A percentile compares a stretch with the other conserved stretches of the same genome.
Evolutionary conservation across 192 early-diverging fungal genomes (phyloP).

Genomic region (Mortierella antarctica): DNA sequence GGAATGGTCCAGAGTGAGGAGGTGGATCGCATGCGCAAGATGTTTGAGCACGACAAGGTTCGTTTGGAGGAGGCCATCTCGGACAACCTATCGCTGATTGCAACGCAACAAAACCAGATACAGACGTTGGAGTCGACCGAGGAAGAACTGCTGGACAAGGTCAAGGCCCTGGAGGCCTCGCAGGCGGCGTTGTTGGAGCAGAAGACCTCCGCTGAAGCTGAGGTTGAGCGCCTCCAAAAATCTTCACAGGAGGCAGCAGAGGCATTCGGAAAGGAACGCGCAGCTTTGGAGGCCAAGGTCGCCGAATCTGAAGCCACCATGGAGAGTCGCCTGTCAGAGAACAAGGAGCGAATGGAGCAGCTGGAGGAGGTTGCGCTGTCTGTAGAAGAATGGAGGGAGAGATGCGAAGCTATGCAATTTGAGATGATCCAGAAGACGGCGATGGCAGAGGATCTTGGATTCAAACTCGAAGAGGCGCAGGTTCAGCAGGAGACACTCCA

Average conservation of each 20-base stretch:
- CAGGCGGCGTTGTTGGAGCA: conserved; percentile 8
- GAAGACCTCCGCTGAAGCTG: conserved; percentile 18
- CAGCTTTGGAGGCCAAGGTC: conserved; percentile 18
- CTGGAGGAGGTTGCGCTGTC: conserved; percentile 39
- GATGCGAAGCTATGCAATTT: conserved; percentile 55
- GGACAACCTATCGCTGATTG: conserved; percentile 52
- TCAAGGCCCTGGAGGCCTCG: conserved; percentile 27
- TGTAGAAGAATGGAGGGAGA: conserved; percentile 53
- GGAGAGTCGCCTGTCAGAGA: conserved; percentile 27
- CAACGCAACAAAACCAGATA: conserved; percentile 53
- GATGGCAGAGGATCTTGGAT: conserved; percentile 44
- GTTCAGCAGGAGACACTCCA: conserved; percentile 37
- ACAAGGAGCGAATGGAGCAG: conserved; percentile 38
- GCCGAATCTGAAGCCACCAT: conserved; percentile 8
- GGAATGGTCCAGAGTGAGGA: conserved; percentile 59
- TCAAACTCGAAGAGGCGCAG: conserved; percentile 44
- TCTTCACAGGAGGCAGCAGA: conserved; percentile 5
- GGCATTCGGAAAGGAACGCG: conserved; percentile 14
- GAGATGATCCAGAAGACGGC: conserved; percentile 55
- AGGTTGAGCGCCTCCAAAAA: conserved; percentile 3
- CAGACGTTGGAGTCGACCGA: conserved; percentile 55
- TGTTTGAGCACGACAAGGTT: conserved; percentile 64
- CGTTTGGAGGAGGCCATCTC: conserved; percentile 52
- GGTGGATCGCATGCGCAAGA: conserved; percentile 60
- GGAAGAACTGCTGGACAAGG: conserved; percentile 19